Percentiles rank a stretch among this genome's conserved stretches.
Conservation (phyloP, 2,329 filamentous ascomycete genomes). For the Botrytis galanthina region DNA sequence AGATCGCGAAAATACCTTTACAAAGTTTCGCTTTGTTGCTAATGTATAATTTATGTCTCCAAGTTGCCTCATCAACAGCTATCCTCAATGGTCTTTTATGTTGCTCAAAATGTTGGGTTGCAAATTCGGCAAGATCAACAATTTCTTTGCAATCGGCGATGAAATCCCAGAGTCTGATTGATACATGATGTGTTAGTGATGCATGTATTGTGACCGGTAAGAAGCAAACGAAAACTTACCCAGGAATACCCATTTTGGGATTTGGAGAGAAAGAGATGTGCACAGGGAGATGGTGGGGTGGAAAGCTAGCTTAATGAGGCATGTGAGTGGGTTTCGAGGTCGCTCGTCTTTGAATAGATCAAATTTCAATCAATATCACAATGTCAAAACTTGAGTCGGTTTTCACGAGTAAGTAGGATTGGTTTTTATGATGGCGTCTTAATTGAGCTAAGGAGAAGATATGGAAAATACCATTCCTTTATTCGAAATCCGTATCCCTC, state of each 20-base stretch:
- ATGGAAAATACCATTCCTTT: background rate
- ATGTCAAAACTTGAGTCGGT: background rate
- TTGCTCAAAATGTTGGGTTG: constrained; percentile 68
- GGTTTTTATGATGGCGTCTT: background rate
- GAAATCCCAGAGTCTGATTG: constrained; percentile 20
- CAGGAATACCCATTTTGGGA: constrained; percentile 4
- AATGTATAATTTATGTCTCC: constrained; percentile 58
- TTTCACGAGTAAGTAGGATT: background rate
- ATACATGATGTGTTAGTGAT: background rate
- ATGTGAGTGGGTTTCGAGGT: background rate
- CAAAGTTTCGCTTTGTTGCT: background rate
- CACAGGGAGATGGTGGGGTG: constrained; percentile 3
- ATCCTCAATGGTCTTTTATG: constrained; percentile 71
- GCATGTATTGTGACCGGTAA: background rate
- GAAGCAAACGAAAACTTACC: background rate
- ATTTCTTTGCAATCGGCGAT: constrained; percentile 17
- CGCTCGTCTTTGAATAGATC: background rate
- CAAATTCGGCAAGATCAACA: constrained; percentile 45
- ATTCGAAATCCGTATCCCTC: background rate
- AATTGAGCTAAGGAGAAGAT: background rate
- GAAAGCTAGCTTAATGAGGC: background rate
- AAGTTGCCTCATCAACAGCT: constrained; percentile 93
- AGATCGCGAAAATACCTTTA: background rate
- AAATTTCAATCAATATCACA: background rate
- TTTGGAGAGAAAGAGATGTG: background rate